Base-by-base conservation (phyloP, 2,329 filamentous ascomycete species). In the Parastagonospora avenae region DNA sequence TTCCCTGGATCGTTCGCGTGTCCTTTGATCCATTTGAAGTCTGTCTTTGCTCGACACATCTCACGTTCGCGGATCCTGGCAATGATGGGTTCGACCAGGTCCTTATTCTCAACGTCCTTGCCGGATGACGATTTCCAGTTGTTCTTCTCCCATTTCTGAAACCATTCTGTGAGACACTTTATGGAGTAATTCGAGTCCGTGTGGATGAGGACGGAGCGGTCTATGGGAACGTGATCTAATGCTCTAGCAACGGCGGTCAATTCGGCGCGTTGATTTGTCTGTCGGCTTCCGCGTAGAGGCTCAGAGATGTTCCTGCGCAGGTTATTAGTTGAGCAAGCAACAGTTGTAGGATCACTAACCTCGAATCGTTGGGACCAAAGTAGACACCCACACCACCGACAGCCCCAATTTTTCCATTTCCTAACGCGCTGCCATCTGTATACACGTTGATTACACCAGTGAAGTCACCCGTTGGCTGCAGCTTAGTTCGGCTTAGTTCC, bases 241-340 rank as follows among this genome's bases (percentile, higher is more conserved):
- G 92, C 92, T 50, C 92, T 88, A 28, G 90, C 79, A 56, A 97
- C 88, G 7, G 92, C 94, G 19, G 90, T 92, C 51, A 99, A 80
- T 76, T 99, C 94, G n/a, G 93, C 94, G 2, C 94, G 89, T 73
- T 97, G 91, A 71, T 99, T 99, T 1, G 94, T 97, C 75, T 97
- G 94, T 8, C 81, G 80, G 12, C 82, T 79, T 43, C 91, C 91
- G 44, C 80, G 75, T 2, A 97, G 82, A 4, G 86, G 85, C 74
- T 95, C 92, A 10, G 90, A 90, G 19, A 96, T 75, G 64, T 89
- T 89, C 60, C 85, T 86, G 64, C 3, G 46, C 6, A 37, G 9
- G n/a, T 38, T 29, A 47, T 56, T 16, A 62, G 47, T 14, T 6
- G 8, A 7, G 5, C n/a, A 37, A 8, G 4, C 9, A 14, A 6